Conservation (phyloP, 2,329 filamentous ascomycete genomes). For the Cordyceps cateniannulata region DNA sequence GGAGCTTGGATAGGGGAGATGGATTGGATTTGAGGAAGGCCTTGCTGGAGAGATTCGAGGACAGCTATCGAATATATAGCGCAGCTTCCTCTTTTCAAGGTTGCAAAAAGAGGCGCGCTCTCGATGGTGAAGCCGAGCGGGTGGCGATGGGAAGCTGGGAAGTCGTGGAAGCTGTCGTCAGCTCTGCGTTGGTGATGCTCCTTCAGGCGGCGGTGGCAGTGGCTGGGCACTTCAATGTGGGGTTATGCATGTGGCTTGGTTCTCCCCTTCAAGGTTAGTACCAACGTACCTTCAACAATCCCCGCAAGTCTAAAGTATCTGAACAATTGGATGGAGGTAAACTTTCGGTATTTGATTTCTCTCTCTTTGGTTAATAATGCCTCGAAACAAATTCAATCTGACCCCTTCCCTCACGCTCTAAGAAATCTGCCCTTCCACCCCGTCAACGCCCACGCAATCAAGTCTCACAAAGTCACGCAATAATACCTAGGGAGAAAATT, state of each 20-base stretch:
- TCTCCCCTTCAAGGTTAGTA: background rate
- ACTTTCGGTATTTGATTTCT: too few relatives aligned
- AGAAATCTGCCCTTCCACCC: too few relatives aligned
- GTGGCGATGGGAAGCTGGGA: constrained; percentile 6
- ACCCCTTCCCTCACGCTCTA: too few relatives aligned
- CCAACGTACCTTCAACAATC: background rate
- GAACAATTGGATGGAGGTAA: too few relatives aligned
- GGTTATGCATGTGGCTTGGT: background rate
- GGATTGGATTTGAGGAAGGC: background rate
- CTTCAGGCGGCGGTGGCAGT: constrained; percentile 3
- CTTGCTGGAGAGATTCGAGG: background rate
- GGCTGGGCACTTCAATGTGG: constrained; percentile 13
- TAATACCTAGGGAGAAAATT: too few relatives aligned
- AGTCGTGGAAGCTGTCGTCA: constrained; percentile 16
- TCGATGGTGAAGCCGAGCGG: background rate
- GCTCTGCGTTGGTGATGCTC: constrained; percentile 3
- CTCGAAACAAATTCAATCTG: too few relatives aligned
- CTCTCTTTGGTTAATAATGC: too few relatives aligned
- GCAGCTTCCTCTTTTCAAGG: background rate
- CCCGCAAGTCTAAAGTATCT: too few relatives aligned
- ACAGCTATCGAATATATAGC: background rate
- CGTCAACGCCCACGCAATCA: too few relatives aligned
- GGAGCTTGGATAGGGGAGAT: constrained; percentile 9
- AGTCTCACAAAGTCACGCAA: too few relatives aligned
- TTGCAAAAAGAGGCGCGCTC: background rate